Evolutionary conservation across 1,284 basidiomycete species (phyloP).

Genomic region (Apiotrichum veenhuisii): DNA sequence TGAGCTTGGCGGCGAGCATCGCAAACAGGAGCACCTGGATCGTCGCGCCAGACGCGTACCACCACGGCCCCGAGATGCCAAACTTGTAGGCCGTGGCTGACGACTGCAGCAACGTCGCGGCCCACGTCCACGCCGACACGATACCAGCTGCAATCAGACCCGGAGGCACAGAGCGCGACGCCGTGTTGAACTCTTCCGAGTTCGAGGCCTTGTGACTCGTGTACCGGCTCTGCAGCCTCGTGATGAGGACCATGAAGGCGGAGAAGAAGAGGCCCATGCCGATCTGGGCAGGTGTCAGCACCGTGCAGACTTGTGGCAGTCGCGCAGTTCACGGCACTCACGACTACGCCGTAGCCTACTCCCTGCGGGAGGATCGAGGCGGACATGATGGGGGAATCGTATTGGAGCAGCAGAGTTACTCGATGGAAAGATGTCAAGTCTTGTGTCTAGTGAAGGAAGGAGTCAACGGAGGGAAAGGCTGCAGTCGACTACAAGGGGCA

Average conservation of each 20-base stretch:
- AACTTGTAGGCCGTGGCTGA: slow-evolving; percentile 59
- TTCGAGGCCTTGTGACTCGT: slow-evolving; percentile 44
- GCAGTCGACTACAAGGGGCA: too few relatives aligned
- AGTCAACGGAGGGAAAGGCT: not conserved
- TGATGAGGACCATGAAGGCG: slow-evolving; percentile 61
- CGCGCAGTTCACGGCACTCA: slow-evolving; percentile 48
- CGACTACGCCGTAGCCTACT: slow-evolving; percentile 76
- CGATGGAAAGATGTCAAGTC: too few relatives aligned
- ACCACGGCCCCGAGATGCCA: slow-evolving; percentile 60
- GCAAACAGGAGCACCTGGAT: slow-evolving; percentile 55
- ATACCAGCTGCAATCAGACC: slow-evolving; percentile 87
- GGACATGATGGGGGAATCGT: slow-evolving; percentile 4
- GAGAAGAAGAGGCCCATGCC: slow-evolving; percentile 82
- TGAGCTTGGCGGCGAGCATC: slow-evolving; percentile 58
- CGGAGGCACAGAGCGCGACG: slow-evolving; percentile 67
- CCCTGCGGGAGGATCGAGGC: slow-evolving; percentile 51
- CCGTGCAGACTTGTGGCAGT: too few relatives aligned
- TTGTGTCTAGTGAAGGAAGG: not conserved
- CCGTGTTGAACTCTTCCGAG: slow-evolving; percentile 74
- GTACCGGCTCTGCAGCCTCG: slow-evolving; percentile 41
- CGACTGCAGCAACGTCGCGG: slow-evolving; percentile 50
- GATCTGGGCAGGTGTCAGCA: slow-evolving; percentile 23
- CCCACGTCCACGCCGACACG: slow-evolving; percentile 62
- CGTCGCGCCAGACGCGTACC: slow-evolving; percentile 49
- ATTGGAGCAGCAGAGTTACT: too few relatives aligned